These are phyloP conservation scores for Penicillium tannophilum DNA, from an alignment of 495 filamentous ascomycete species.

Conservation along the genomic window DNA sequence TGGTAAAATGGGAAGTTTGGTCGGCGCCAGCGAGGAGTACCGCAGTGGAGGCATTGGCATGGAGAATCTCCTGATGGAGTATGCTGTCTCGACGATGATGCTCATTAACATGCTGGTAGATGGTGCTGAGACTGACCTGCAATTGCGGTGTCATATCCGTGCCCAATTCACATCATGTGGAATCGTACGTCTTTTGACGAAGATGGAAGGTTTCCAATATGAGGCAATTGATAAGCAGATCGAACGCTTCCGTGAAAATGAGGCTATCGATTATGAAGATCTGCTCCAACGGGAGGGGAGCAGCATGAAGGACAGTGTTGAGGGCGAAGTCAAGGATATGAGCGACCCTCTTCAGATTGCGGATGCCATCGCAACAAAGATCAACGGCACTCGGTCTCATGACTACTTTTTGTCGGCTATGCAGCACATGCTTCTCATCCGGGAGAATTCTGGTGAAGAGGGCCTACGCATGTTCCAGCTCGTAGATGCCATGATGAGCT, in stretches of 20 bases:
- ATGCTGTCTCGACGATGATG: conserved; percentile 92
- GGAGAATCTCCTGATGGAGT: conserved; percentile 99
- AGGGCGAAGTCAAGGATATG: conserved; percentile 91
- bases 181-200: conserved; percentile 88
- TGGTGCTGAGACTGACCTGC: conserved; percentile 83
- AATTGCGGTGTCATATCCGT: conserved; percentile 89
- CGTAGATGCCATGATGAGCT: conserved; percentile 96
- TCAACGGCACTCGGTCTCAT: conserved; percentile 79
- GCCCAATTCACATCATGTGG: conserved; percentile 97
- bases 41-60: conserved; percentile 97
- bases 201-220: conserved; percentile 99
- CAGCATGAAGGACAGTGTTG: conserved; percentile 86
- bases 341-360: conserved; percentile 91
- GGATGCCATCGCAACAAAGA: conserved; percentile 86
- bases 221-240: conserved; percentile 98
- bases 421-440: conserved; percentile 92
- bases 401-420: conserved; percentile 96
- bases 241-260: conserved; percentile 88
- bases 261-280: conserved; percentile 97
- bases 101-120: conserved; percentile 97
- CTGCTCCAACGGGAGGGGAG: conserved; percentile 88
- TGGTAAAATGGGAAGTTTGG: conserved; percentile 97
- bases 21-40: conserved; percentile 95
- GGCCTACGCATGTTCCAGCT: conserved; percentile 95
- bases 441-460: conserved; percentile 92